Conservation (phyloP, 176 grass and related monocot genomes). For the Oryza rufipogon region DNA sequence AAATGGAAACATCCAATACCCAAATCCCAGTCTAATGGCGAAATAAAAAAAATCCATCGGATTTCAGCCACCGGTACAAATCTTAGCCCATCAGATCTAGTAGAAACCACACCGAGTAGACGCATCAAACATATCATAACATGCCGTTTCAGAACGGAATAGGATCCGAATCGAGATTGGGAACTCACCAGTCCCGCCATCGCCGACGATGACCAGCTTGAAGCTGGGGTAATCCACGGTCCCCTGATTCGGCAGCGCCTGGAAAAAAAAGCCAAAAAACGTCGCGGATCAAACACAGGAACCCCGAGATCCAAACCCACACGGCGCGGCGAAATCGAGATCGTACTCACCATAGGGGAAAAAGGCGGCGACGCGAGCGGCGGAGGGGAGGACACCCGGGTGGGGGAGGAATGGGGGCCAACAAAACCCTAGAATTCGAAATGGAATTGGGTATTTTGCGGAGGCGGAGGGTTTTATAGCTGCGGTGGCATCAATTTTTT, state of each 20-base stretch:
- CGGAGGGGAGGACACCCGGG: not conserved
- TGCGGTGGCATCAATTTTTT: constrained; percentile 20
- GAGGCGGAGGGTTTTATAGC: constrained; percentile 53
- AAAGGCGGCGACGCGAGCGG: constrained; percentile 12
- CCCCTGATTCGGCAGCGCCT: constrained; percentile 85
- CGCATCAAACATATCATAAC: not conserved
- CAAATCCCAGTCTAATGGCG: not conserved
- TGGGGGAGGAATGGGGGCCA: not conserved
- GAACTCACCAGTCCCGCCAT: constrained; percentile 79
- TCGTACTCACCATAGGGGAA: constrained; percentile 36
- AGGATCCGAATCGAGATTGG: not conserved
- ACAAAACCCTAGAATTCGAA: constrained; percentile 63
- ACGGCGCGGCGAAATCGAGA: not conserved
- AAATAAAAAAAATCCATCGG: not conserved
- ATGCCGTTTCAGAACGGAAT: too few relatives aligned
- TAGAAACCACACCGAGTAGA: not conserved
- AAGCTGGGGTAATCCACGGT: constrained; percentile 88
- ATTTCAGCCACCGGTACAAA: not conserved
- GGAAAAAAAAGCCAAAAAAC: not conserved
- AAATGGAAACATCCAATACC: not conserved
- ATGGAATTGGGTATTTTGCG: constrained; percentile 33
- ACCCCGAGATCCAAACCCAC: not conserved
- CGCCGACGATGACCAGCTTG: constrained; percentile 89
- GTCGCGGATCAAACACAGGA: constrained; percentile 1
- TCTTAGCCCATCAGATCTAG: constrained; percentile 6